These are phyloP conservation scores for Tricholoma saponaceum DNA, from an alignment of 768 basidiomycete species.

Conservation along the genomic window DNA sequence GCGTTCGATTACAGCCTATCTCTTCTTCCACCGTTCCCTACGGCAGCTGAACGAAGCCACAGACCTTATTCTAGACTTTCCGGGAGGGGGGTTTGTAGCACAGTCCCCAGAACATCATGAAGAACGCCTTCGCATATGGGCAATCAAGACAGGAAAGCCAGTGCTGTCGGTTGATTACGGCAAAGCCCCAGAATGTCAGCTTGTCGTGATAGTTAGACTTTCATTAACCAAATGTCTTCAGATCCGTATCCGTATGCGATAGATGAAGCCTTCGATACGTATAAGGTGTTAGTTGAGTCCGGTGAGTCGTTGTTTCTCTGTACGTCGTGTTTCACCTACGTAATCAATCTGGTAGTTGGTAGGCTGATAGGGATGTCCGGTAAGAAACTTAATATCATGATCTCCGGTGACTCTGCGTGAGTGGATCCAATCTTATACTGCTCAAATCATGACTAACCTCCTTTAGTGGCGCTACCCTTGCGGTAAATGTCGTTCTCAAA, in stretches of 20 bases:
- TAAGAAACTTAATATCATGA: slow-evolving; percentile 68
- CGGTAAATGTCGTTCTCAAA: slow-evolving; percentile 79
- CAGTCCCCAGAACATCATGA: slow-evolving; percentile 98
- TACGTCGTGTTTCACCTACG: background rate
- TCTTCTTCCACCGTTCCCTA: slow-evolving; percentile 77
- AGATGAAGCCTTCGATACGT: slow-evolving; percentile 92
- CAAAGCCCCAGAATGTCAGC: slow-evolving; percentile 92
- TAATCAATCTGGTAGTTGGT: slow-evolving; percentile 44
- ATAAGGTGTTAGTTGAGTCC: slow-evolving; percentile 75
- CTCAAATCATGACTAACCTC: slow-evolving; percentile 6
- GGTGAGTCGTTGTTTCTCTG: slow-evolving; percentile 24
- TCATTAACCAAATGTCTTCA: slow-evolving; percentile 23
- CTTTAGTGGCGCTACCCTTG: slow-evolving; percentile 81
- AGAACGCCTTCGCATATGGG: slow-evolving; percentile 88
- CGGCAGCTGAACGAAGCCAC: slow-evolving; percentile 58
- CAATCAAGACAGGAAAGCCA: slow-evolving; percentile 69
- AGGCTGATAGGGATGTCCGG: slow-evolving; percentile 84
- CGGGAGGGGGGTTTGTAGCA: slow-evolving; percentile 95
- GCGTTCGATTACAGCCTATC: slow-evolving; percentile 77
- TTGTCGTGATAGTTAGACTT: background rate
- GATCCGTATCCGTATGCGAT: slow-evolving; percentile 98
- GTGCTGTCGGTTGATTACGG: slow-evolving; percentile 90
- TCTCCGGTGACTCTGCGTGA: slow-evolving; percentile 97
- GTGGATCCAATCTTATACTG: slow-evolving; percentile 25
- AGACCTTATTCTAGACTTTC: slow-evolving; percentile 88